phyloP scores from a whole-genome alignment of 2,329 filamentous ascomycete species.

The Scedosporium apiospermum region DNA sequence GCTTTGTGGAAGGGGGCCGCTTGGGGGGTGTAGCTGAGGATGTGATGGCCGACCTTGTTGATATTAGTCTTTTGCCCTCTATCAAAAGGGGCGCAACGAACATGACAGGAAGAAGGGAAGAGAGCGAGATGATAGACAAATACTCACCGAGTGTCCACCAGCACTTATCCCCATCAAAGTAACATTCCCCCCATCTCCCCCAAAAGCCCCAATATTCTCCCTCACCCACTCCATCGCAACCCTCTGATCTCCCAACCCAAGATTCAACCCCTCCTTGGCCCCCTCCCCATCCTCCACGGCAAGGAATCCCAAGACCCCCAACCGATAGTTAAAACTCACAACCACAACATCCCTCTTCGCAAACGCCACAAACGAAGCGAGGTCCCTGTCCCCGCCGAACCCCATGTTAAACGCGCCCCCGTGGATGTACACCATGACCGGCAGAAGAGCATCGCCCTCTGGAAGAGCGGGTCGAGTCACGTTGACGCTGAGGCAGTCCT shows the following conservation, averaged over 20 bases:
- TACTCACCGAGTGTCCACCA: conserved; percentile 49
- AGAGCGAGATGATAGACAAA: conserved; percentile 7
- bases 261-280: conserved; percentile 38
- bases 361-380: conserved; percentile 52
- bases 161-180: conserved; percentile 54
- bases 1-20: conserved; percentile 41
- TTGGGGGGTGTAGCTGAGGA: conserved; percentile 38
- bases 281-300: conserved; percentile 31
- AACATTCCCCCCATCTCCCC: conserved; percentile 47
- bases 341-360: conserved; percentile 40
- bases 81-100: conserved; percentile 5
- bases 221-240: conserved; percentile 50
- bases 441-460: conserved; percentile 13
- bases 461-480: conserved; percentile 30
- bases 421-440: conserved; percentile 52
- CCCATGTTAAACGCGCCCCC: conserved; percentile 54
- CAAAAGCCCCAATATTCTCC: conserved; percentile 49
- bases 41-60: conserved; percentile 54
- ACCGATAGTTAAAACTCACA: conserved; percentile 53
- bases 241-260: conserved; percentile 55
- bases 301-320: conserved; percentile 61
- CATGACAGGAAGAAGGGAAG: conserved; percentile 8
- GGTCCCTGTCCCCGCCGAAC: conserved; percentile 43
- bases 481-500: conserved; percentile 45
- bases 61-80: conserved; percentile 8